Conservation (phyloP, 805 yeast species). For the Brettanomyces anomalus region DNA sequence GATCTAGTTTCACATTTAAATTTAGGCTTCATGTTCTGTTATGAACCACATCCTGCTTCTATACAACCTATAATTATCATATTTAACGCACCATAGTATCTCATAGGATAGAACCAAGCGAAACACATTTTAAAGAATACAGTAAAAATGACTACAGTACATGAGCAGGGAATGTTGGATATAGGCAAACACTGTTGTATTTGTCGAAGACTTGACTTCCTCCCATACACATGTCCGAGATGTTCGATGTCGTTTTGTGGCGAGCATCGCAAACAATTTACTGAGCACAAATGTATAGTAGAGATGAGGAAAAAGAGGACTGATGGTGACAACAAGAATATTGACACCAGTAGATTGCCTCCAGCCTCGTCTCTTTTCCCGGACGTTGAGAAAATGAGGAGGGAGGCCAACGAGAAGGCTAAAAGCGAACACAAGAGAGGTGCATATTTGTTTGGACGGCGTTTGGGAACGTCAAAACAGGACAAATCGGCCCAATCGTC, state of each 20-base stretch:
- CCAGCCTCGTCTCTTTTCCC: slow-evolving; percentile 44
- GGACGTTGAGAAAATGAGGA: slow-evolving; percentile 34
- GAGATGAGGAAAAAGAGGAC: slow-evolving; percentile 14
- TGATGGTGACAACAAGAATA: slow-evolving; percentile 3
- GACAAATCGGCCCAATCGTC: background rate
- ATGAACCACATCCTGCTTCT: too few relatives aligned
- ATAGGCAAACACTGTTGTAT: slow-evolving; percentile 49
- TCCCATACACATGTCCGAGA: slow-evolving; percentile 45
- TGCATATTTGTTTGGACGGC: slow-evolving; percentile 6
- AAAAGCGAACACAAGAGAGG: slow-evolving; percentile 5
- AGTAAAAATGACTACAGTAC: slow-evolving; percentile 9
- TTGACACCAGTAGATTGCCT: slow-evolving; percentile 19
- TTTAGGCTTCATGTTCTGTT: too few relatives aligned
- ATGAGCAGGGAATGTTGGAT: slow-evolving; percentile 34
- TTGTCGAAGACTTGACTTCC: slow-evolving; percentile 46
- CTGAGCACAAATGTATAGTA: slow-evolving; percentile 20
- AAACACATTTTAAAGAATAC: too few relatives aligned
- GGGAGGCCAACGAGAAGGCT: slow-evolving; percentile 23
- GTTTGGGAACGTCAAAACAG: background rate
- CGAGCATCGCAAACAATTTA: slow-evolving; percentile 34
- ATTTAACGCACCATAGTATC: too few relatives aligned
- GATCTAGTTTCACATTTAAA: too few relatives aligned
- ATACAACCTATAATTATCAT: too few relatives aligned
- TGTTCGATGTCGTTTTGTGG: slow-evolving; percentile 36
- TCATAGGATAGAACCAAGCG: too few relatives aligned